phyloP scores from a whole-genome alignment of 83 land plant species.

The Picea abies region DNA sequence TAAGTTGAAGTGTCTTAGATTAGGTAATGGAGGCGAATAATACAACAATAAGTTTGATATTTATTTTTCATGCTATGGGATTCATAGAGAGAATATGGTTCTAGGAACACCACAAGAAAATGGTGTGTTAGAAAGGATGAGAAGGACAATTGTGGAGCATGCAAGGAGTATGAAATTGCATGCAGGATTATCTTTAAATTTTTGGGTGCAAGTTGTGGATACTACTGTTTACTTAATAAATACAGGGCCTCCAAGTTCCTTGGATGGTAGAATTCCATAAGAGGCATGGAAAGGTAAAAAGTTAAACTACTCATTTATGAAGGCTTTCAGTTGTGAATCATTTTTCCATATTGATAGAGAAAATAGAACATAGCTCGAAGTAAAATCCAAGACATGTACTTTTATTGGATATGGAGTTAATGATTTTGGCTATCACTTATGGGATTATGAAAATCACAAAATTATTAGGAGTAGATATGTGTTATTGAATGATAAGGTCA shows the following conservation, averaged over 20 bases:
- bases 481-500: not conserved
- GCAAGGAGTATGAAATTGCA: not conserved
- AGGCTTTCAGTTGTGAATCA: not conserved
- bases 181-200: not conserved
- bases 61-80: no score
- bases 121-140: not conserved
- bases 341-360: not conserved
- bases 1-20: not conserved
- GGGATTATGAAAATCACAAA: not conserved
- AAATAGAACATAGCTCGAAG: not conserved
- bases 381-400: not conserved
- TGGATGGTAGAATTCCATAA: slow-evolving; percentile 1
- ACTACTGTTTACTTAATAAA: not conserved
- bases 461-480: not conserved
- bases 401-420: not conserved
- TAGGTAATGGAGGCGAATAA: slow-evolving; percentile 3
- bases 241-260: not conserved
- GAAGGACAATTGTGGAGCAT: not conserved
- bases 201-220: not conserved
- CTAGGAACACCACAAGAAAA: not conserved
- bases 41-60: no score
- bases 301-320: not conserved
- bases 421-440: not conserved
- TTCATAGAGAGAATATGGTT: not conserved
- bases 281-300: not conserved